Base-by-base conservation (phyloP, 2,329 filamentous ascomycete genomes). In the Mariannaea elegans region DNA sequence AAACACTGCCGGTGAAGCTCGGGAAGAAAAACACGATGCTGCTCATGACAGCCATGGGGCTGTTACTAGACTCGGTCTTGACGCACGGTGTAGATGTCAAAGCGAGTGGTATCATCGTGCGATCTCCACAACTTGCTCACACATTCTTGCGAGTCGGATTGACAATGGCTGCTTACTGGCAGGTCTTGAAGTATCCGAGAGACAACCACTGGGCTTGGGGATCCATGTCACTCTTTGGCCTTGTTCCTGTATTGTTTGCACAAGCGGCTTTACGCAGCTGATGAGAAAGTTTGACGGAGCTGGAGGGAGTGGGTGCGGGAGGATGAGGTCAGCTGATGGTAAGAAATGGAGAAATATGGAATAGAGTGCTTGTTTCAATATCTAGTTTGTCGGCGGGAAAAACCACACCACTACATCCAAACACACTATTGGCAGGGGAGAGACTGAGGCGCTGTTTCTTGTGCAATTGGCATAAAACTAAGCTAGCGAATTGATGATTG, bases 161-260 rank as follows among this genome's bases (percentile, higher is more conserved):
- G 21, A 62, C 56, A 2, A 62, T 62, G 50, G 2, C 3, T 7
- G 56, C 39, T 3, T 61, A 61, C 23, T 62, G 56, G 60, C 45
- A 61, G 12, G n/a, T 61, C 2, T 44, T 62, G 8, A 51, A 13
- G 10, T 61, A 52, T 8, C 60, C 60, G 1, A 47, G 60, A 16
- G 34, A 56, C 7, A 62, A 56, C 12, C 18, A 41, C 1, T 61
- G 45, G 56, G 60, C 60, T 3, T 62, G 60, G 60, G 60, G 60
- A 5, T 45, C 31, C 3, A 52, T 62, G 60, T 62, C 60, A 1
- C 19, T 62, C 1, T 23, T 61, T 24, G 60, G 60, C 0, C 36
- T 62, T 9, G 31, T 39, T 23, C 60, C 60, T 2, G 60, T 56
- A 3, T 14, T 62, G 1, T 56, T 62, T 41, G 56, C 56, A 14